These are phyloP conservation scores for Vigna reflexopilosa DNA, from an alignment of 306 rosid genomes.

Conservation along the genomic window DNA sequence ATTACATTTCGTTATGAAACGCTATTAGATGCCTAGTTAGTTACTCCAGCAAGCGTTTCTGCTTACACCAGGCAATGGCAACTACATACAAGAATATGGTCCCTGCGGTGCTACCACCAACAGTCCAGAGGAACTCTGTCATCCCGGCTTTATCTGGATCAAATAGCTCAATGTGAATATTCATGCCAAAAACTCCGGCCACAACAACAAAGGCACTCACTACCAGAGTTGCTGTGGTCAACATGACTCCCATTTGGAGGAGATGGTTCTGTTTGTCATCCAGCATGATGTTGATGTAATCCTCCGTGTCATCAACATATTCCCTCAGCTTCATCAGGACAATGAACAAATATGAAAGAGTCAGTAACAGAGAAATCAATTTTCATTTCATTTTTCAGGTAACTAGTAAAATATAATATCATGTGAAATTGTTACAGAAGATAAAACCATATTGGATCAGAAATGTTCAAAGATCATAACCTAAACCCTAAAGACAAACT, in stretches of 20 bases:
- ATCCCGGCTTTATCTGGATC: slow-evolving; percentile 40
- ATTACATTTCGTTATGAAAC: slow-evolving; percentile 26
- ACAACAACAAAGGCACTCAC: slow-evolving; percentile 89
- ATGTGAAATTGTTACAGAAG: slow-evolving; percentile 28
- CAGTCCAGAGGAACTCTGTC: slow-evolving; percentile 79
- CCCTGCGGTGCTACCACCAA: slow-evolving; percentile 80
- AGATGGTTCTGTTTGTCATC: slow-evolving; percentile 99
- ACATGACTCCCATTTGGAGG: slow-evolving; percentile 98
- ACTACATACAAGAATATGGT: slow-evolving; percentile 70
- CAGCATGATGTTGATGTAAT: slow-evolving; percentile 97
- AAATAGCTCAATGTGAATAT: slow-evolving; percentile 78
- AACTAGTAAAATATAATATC: slow-evolving; percentile 21
- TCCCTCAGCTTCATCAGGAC: slow-evolving; percentile 76
- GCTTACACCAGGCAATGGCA: slow-evolving; percentile 94
- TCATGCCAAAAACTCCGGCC: slow-evolving; percentile 96
- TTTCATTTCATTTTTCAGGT: slow-evolving; percentile 1
- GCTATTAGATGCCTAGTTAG: slow-evolving; percentile 39
- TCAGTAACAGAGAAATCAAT: background rate
- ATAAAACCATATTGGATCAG: slow-evolving; percentile 15
- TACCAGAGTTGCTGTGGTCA: slow-evolving; percentile 92
- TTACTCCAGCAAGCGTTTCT: slow-evolving; percentile 86
- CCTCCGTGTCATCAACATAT: slow-evolving; percentile 98
- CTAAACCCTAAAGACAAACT: slow-evolving; percentile 27
- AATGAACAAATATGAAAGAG: slow-evolving; percentile 25
- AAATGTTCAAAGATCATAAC: slow-evolving; percentile 21